These are phyloP conservation scores for Talaromyces sp. DNA, from an alignment of 2,329 filamentous ascomycete genomes.

Conservation along the genomic window DNA sequence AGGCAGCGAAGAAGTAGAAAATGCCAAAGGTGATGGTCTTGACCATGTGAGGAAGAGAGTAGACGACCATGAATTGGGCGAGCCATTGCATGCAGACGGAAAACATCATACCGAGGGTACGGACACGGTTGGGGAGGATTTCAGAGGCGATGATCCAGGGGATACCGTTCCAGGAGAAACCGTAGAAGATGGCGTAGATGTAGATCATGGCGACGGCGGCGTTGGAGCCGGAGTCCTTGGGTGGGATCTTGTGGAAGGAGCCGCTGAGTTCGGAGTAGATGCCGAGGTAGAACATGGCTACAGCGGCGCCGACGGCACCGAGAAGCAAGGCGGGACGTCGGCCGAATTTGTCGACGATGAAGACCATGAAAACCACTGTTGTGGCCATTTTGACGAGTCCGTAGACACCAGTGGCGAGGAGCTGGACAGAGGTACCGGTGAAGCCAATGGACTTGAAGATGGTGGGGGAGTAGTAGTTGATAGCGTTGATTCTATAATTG, in stretches of 20 bases:
- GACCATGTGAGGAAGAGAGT: conserved; percentile 49
- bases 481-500: conserved; percentile 52
- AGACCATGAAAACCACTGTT: conserved; percentile 48
- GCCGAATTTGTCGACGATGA: conserved; percentile 43
- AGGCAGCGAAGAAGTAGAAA: conserved; percentile 11
- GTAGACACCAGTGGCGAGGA: conserved; percentile 54
- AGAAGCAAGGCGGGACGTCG: conserved; percentile 47
- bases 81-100: conserved; percentile 42
- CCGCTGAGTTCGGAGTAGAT: conserved; percentile 25
- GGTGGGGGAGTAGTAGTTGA: conserved; percentile 63
- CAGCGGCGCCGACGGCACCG: conserved; percentile 31
- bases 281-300: conserved; percentile 34
- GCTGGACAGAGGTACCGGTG: conserved; percentile 29
- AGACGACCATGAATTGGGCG: conserved; percentile 51
- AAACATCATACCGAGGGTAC: conserved; percentile 45
- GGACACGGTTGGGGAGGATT: conserved; percentile 41
- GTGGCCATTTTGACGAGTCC: conserved; percentile 51
- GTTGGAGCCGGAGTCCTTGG: conserved; percentile 22
- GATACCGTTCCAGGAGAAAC: conserved; percentile 35
- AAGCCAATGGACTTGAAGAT: conserved; percentile 54
- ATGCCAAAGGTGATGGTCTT: conserved; percentile 12
- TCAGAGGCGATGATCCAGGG: conserved; percentile 40
- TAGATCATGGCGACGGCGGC: conserved; percentile 30
- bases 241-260: conserved; percentile 5
- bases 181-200: conserved; percentile 26